A percentile compares a stretch with the other conserved stretches of the same genome.
Conservation (phyloP, 805 yeast species). For the Kluyveromyces aestuarii region DNA sequence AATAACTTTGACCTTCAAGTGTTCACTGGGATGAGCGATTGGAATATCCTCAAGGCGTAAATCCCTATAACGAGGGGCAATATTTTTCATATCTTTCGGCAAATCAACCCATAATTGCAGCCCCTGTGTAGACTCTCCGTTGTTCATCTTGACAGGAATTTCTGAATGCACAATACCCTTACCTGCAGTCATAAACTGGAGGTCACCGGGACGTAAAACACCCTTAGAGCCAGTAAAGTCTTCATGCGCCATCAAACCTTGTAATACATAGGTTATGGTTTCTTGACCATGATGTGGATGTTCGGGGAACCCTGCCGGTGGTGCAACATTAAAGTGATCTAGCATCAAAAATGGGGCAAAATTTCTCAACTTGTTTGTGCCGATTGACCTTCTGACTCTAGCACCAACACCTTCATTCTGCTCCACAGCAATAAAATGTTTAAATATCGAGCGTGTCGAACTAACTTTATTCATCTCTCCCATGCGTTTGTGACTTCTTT, state of each 20-base stretch:
- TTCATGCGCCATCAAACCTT: constrained; percentile 68
- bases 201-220: constrained; percentile 66
- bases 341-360: constrained; percentile 77
- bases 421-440: constrained; percentile 49
- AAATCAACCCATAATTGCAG: constrained; percentile 85
- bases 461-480: constrained; percentile 2
- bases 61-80: constrained; percentile 72
- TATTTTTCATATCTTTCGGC: constrained; percentile 53
- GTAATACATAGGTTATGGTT: constrained; percentile 59
- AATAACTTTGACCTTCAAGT: constrained; percentile 54
- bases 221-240: constrained; percentile 86
- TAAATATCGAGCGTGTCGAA: constrained; percentile 38
- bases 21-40: constrained; percentile 52
- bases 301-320: constrained; percentile 71
- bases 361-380: constrained; percentile 55
- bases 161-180: constrained; percentile 80
- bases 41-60: constrained; percentile 65
- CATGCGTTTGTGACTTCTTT: not conserved
- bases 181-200: constrained; percentile 94
- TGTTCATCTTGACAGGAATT: constrained; percentile 57
- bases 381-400: constrained; percentile 70
- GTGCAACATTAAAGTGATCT: constrained; percentile 62
- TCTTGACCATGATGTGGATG: constrained; percentile 82
- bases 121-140: constrained; percentile 48
- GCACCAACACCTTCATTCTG: constrained; percentile 90